Evolutionary conservation across 2,329 filamentous ascomycete species (phyloP), one percentile per base, ranked within the genome.

Genomic region (Ophiocordyceps sinensis): DNA sequence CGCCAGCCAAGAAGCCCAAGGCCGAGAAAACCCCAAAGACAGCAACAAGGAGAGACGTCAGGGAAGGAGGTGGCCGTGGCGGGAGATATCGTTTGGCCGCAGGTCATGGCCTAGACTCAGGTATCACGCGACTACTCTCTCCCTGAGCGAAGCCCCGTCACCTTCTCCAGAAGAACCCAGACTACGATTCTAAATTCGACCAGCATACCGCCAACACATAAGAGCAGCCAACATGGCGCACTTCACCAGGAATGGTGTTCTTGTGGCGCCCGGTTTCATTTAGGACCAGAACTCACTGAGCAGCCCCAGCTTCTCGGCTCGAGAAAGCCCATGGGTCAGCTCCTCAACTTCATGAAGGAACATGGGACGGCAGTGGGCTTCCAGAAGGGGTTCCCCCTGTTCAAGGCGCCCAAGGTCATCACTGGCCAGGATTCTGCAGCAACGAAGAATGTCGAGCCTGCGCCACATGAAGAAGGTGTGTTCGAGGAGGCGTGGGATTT

Each of bases 261-360:
- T 43, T 2, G 38, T 45, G 28, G 41, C 48, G 9, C 43, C 51
- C 14, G 49, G 50, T 8, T 59, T 57, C 38, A 43, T 46, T 9
- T 55, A 59, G 38, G 59, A 61, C 35, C 54, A 55, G 35, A 53
- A 44, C 31, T 45, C 50, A 4, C 42, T 59, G 30, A 48, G 23
- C 23, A 23, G 23, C 23, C 23, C 4, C 23, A 23, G 23, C 23
- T 23, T 7, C 23, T 23, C 7, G 23, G 7, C 7, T 4, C 23
- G 23, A 7, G 7, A 23, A 7, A 23, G 23, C 23, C 23, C 23
- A 4, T 23, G 4, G 21, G 12, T 3, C 5, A 37, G 21, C 26
- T 26, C 19, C 7, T 30, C 2, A 30, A 30, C 14, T 38, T 38
- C 12, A 38, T 38, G 37, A 17, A 38, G 1, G 37, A 6, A 6